Conservation (phyloP, 805 yeast species). For the Yarrowia sp. region DNA sequence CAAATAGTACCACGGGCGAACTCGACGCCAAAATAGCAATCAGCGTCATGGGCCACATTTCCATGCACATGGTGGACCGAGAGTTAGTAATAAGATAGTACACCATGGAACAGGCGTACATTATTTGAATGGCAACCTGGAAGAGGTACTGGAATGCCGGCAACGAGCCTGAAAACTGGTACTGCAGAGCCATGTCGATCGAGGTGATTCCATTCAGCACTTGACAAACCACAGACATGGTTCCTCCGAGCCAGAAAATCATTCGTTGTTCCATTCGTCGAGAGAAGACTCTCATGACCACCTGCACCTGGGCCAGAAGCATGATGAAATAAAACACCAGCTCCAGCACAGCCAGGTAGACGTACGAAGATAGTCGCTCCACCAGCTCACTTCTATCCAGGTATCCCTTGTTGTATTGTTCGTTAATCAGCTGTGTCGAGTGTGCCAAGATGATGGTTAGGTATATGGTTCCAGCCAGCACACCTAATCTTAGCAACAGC, state of each 20-base stretch:
- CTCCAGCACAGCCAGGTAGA: slow-evolving; percentile 62
- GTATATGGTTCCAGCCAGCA: slow-evolving; percentile 49
- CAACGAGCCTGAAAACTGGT: slow-evolving; percentile 27
- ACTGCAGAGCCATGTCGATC: slow-evolving; percentile 51
- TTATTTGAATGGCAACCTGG: slow-evolving; percentile 71
- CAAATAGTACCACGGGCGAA: slow-evolving; percentile 70
- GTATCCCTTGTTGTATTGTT: slow-evolving; percentile 56
- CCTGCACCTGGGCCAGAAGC: slow-evolving; percentile 74
- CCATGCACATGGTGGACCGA: slow-evolving; percentile 58
- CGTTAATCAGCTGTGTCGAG: slow-evolving; percentile 56
- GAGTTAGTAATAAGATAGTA: slow-evolving; percentile 62
- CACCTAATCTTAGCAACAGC: slow-evolving; percentile 30
- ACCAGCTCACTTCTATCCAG: slow-evolving; percentile 56
- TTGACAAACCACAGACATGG: slow-evolving; percentile 63
- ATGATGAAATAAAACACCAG: slow-evolving; percentile 58
- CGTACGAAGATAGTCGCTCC: slow-evolving; percentile 54
- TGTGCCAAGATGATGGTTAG: slow-evolving; percentile 59
- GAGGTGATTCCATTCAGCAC: slow-evolving; percentile 67
- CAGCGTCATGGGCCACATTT: slow-evolving; percentile 62
- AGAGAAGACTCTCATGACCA: slow-evolving; percentile 69
- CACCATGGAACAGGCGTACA: slow-evolving; percentile 69
- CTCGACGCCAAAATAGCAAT: slow-evolving; percentile 63
- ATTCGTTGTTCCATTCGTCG: slow-evolving; percentile 72
- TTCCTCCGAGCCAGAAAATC: slow-evolving; percentile 64
- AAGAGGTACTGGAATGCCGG: slow-evolving; percentile 79